Conservation (phyloP, 2,329 filamentous ascomycete species). For the Alternaria hordeiaustralica region DNA sequence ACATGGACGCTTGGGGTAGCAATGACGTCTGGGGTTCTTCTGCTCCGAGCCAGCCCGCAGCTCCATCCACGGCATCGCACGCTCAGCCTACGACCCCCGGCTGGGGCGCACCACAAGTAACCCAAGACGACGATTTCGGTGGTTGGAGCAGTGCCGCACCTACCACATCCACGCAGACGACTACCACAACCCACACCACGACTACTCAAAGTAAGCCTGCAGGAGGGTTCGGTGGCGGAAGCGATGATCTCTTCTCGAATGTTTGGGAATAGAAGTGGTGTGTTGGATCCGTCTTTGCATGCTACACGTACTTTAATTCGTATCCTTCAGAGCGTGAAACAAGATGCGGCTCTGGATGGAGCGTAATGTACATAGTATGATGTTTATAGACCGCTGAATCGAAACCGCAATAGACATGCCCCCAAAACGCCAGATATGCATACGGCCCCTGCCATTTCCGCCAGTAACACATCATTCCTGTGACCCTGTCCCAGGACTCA, state of each 20-base stretch:
- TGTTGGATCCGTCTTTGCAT: neutral
- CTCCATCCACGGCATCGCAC: conserved; percentile 43
- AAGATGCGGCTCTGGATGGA: neutral
- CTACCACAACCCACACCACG: conserved; percentile 39
- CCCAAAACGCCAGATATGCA: conserved; percentile 3
- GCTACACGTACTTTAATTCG: neutral
- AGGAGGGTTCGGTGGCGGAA: conserved; percentile 60
- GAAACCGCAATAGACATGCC: neutral
- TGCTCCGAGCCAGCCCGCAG: conserved; percentile 60
- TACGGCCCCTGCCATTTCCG: neutral
- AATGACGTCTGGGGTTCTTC: conserved; percentile 80
- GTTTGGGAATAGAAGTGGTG: conserved; percentile 75
- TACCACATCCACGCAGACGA: conserved; percentile 57
- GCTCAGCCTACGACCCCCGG: conserved; percentile 57
- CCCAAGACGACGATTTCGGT: conserved; percentile 93
- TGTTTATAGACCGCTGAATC: conserved; percentile 8
- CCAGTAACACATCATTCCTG: neutral
- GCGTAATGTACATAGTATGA: conserved; percentile 8
- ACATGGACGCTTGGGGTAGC: conserved; percentile 80
- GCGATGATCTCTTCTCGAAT: conserved; percentile 91
- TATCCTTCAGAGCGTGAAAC: neutral
- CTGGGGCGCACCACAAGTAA: conserved; percentile 66
- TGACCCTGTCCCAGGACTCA: too few relatives aligned
- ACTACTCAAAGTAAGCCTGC: conserved; percentile 54
- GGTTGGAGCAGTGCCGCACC: conserved; percentile 84